Conservation (phyloP, 345 rosid genomes). For the Kernera saxatilis region DNA sequence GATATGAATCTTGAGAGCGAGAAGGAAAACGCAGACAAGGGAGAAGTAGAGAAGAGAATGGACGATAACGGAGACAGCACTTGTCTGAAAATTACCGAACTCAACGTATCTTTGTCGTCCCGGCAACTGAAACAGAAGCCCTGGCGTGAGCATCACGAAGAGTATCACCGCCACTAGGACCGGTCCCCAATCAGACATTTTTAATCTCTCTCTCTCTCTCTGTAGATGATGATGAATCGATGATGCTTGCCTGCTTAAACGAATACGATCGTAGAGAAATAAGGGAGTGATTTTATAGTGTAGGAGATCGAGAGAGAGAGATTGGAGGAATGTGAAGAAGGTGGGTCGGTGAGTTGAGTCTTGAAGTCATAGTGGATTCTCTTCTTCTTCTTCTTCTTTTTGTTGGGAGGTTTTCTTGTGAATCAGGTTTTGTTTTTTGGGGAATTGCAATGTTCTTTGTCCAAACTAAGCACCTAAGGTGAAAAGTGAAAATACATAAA, state of each 20-base stretch:
- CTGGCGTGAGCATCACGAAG: conserved; percentile 61
- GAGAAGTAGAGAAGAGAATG: conserved; percentile 62
- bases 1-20: conserved; percentile 61
- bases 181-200: conserved; percentile 83
- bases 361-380: conserved; percentile 26
- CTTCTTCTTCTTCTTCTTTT: no score
- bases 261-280: neutral
- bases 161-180: conserved; percentile 61
- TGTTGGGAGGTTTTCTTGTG: conserved; percentile 14
- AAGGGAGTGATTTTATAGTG: conserved; percentile 11
- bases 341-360: conserved; percentile 25
- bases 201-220: neutral
- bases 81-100: conserved; percentile 66
- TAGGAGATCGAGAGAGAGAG: neutral
- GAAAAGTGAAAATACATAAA: neutral
- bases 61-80: conserved; percentile 52
- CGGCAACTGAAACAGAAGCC: conserved; percentile 70
- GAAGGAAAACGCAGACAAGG: conserved; percentile 50
- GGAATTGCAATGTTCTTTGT: conserved; percentile 13
- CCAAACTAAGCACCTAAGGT: conserved; percentile 6
- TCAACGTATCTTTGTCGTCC: conserved; percentile 47
- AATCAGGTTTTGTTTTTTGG: conserved; percentile 23
- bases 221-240: conserved; percentile 1
- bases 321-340: conserved; percentile 4
- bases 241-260: conserved; percentile 10